Conservation (phyloP, 75 land plant genomes). For the Chamaecyparis obtusa region DNA sequence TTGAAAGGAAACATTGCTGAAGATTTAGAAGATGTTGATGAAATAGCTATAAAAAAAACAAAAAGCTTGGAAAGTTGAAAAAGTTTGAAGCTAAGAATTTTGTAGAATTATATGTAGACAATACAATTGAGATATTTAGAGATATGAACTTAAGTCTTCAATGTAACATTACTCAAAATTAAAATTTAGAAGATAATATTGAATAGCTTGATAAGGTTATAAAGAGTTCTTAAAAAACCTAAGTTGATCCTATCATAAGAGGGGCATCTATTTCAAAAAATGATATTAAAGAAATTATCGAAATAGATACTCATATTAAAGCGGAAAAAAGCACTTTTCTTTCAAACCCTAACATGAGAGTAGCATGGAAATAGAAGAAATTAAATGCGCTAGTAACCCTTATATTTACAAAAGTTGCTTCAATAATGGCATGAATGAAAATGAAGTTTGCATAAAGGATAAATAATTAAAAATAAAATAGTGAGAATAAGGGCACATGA, state of each 20-base stretch:
- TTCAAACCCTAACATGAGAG: no score
- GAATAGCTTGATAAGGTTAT: neutral
- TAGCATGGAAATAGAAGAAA: no score
- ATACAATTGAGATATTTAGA: neutral
- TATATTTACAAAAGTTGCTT: no score
- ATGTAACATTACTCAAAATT: neutral
- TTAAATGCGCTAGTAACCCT: no score
- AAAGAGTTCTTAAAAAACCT: neutral
- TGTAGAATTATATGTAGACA: neutral
- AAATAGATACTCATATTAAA: neutral
- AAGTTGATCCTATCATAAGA: neutral
- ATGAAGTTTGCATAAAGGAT: no score
- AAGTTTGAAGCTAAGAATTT: neutral
- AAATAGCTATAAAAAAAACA: constrained; percentile 8
- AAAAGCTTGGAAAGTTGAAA: constrained; percentile 6
- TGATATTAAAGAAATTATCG: constrained; percentile 5
- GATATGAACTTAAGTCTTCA: neutral
- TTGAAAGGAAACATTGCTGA: constrained; percentile 1
- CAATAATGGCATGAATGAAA: no score
- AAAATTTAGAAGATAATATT: neutral
- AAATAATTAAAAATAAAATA: no score
- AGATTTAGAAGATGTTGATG: neutral
- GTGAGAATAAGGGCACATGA: no score
- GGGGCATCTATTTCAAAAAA: neutral
- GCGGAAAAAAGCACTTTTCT: no score